Conservation (phyloP, 768 basidiomycete species). For the Stropharia rugosoannulata region DNA sequence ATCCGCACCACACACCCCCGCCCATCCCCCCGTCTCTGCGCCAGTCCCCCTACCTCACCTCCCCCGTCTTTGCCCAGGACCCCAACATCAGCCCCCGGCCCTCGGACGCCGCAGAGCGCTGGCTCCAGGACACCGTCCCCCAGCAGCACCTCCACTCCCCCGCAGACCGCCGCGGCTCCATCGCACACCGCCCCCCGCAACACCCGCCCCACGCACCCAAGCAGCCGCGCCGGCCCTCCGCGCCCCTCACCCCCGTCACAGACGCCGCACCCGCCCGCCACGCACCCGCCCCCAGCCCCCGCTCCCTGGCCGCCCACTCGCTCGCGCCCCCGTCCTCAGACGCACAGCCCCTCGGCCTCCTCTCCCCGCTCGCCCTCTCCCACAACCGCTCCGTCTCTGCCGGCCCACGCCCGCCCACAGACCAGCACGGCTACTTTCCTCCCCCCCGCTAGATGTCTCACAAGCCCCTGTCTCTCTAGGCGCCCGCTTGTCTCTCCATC, state of each 20-base stretch:
- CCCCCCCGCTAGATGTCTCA: background rate
- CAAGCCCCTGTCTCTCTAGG: background rate
- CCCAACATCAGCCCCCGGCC: conserved; percentile 33
- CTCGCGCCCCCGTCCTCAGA: conserved; percentile 16
- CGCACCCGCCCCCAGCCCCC: background rate
- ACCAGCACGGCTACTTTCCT: background rate
- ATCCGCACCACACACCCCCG: conserved; percentile 30
- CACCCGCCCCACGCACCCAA: background rate
- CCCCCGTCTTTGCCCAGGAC: conserved; percentile 47
- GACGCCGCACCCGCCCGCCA: background rate
- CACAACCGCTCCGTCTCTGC: background rate
- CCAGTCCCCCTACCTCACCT: conserved; percentile 53
- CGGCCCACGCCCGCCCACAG: background rate
- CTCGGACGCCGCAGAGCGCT: conserved; percentile 52
- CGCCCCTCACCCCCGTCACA: conserved; percentile 1
- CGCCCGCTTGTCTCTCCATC: no score
- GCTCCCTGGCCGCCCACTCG: conserved; percentile 14
- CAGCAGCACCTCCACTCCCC: conserved; percentile 6
- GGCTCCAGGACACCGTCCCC: conserved; percentile 67
- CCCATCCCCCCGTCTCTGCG: conserved; percentile 61
- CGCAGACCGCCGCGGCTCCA: conserved; percentile 16
- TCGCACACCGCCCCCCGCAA: conserved; percentile 5
- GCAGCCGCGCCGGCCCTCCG: background rate
- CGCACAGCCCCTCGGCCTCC: conserved; percentile 6
- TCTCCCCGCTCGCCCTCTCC: conserved; percentile 9